Evolutionary conservation across 495 filamentous ascomycete species (phyloP).

Genomic region (Lichenothelia convexa): DNA sequence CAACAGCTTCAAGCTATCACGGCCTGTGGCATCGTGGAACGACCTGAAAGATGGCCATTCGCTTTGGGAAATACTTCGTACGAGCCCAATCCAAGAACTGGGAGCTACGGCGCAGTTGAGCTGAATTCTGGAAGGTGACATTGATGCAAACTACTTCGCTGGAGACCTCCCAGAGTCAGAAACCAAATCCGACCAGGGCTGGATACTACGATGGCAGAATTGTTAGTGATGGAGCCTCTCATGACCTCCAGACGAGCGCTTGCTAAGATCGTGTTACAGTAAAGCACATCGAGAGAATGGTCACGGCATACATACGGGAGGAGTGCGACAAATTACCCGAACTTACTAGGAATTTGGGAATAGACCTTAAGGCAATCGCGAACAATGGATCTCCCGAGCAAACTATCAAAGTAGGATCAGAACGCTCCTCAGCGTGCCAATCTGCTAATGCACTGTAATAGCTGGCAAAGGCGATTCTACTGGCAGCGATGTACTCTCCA

Average conservation of each 20-base stretch:
- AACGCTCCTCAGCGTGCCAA: not conserved
- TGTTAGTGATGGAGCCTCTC: slow-evolving; percentile 5
- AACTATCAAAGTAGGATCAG: slow-evolving; percentile 13
- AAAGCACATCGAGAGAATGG: slow-evolving; percentile 47
- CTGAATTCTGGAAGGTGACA: slow-evolving; percentile 26
- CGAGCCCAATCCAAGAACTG: slow-evolving; percentile 2
- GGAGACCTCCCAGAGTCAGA: slow-evolving; percentile 38
- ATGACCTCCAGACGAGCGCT: slow-evolving; percentile 1
- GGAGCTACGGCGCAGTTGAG: slow-evolving; percentile 4
- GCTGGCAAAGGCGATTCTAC: slow-evolving; percentile 17
- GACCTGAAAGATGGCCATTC: slow-evolving; percentile 61
- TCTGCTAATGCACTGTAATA: not conserved
- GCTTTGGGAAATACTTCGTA: slow-evolving; percentile 44
- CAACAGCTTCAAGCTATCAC: slow-evolving; percentile 5
- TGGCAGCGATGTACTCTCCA: slow-evolving; percentile 18
- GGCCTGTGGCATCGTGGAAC: slow-evolving; percentile 19
- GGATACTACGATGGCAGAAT: slow-evolving; percentile 23
- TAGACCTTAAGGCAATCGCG: slow-evolving; percentile 43
- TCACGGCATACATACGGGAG: slow-evolving; percentile 46
- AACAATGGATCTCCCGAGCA: slow-evolving; percentile 19
- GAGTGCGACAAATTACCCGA: slow-evolving; percentile 32
- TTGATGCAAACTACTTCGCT: slow-evolving; percentile 51
- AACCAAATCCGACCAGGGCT: slow-evolving; percentile 20
- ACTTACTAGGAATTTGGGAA: slow-evolving; percentile 26
- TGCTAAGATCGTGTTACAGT: slow-evolving; percentile 18